phyloP scores from a whole-genome alignment of 495 filamentous ascomycete species.

The Lineolata rhizophorae region DNA sequence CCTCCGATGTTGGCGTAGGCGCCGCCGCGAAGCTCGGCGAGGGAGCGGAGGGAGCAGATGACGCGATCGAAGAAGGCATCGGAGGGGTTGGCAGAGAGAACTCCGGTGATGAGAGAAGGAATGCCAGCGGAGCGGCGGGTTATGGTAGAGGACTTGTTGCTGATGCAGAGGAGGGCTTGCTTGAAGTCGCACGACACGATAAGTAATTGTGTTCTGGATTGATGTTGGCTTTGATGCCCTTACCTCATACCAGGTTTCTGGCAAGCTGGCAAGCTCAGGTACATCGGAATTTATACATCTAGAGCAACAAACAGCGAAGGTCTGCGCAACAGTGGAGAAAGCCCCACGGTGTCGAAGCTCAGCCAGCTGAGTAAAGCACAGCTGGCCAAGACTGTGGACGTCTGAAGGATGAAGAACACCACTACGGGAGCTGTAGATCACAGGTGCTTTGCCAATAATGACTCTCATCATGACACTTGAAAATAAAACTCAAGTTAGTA shows the following conservation, averaged over 20 bases:
- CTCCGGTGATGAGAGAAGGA: conserved; percentile 59
- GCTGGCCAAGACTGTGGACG: conserved; percentile 36
- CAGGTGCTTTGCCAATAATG: conserved; percentile 23
- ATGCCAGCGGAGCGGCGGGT: conserved; percentile 85
- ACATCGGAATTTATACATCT: conserved; percentile 21
- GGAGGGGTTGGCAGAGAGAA: conserved; percentile 34
- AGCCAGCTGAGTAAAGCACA: conserved; percentile 62
- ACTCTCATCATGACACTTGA: conserved; percentile 32
- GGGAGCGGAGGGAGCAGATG: conserved; percentile 28
- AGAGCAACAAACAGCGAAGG: conserved; percentile 57
- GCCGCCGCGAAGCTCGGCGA: conserved; percentile 29
- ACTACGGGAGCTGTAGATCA: neutral
- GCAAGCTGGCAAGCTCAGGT: conserved; percentile 20
- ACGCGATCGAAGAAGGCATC: conserved; percentile 25
- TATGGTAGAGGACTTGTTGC: conserved; percentile 46
- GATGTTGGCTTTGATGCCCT: no score
- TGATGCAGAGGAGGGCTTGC: conserved; percentile 23
- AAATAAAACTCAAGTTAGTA: neutral
- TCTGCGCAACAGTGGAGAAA: conserved; percentile 79
- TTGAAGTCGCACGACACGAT: no score
- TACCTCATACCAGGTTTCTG: conserved; percentile 50
- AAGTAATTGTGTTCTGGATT: no score
- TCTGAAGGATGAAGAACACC: conserved; percentile 10
- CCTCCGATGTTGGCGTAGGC: conserved; percentile 29
- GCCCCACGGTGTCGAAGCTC: conserved; percentile 77